Base-by-base conservation (phyloP, 371 early-diverging fungal genomes). In the Lichtheimia ramosa region DNA sequence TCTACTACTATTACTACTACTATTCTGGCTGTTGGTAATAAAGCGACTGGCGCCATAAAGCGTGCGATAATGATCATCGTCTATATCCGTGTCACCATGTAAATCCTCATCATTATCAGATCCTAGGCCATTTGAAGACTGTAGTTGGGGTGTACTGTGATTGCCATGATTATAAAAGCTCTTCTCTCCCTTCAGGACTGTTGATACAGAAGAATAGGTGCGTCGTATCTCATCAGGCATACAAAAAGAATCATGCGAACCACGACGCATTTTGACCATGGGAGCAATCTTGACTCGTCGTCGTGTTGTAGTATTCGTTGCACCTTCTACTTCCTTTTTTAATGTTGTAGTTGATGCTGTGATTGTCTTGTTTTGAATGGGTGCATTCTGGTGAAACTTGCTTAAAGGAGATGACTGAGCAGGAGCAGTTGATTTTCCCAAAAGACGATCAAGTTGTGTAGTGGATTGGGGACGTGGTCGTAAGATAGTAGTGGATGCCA, bases 181-280 rank as follows among this genome's bases (percentile, higher is more conserved):
- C 10, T 10, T 34, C 10, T 34, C 34, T 8, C 34, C 28, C 14
- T 23, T 34, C 41, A 2, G 21, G 3, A n/a, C 8, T 1, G 51
- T 24, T 39, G 51, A 14, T 5, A n/a, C 12, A 42, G 18, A 51
- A 6, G n/a, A 8, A 23, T 20, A 49, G 27, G 34, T 34, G 34
- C 34, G 34, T 1, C 23, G 60, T 3, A 60, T 60, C 40, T 60
- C 60, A 42, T 60, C 60, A 5, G 60, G 48, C 43, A 53, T 60
- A 15, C 54, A 43, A 53, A 43, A 53, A 13, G 59, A 58, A 51
- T 58, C 59, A 42, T 58, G 59, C 2, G 59, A 58, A 3, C 59
- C 59, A 41, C 59, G 23, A 12, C 59, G 51, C 16, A 58, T n/a
- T 42, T 58, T 58, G n/a, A 58, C 16, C 8, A 28, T 23, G 12